Evolutionary conservation across 1,284 basidiomycete species (phyloP).

Genomic region (Austroboletus olivaceoglutinosus): DNA sequence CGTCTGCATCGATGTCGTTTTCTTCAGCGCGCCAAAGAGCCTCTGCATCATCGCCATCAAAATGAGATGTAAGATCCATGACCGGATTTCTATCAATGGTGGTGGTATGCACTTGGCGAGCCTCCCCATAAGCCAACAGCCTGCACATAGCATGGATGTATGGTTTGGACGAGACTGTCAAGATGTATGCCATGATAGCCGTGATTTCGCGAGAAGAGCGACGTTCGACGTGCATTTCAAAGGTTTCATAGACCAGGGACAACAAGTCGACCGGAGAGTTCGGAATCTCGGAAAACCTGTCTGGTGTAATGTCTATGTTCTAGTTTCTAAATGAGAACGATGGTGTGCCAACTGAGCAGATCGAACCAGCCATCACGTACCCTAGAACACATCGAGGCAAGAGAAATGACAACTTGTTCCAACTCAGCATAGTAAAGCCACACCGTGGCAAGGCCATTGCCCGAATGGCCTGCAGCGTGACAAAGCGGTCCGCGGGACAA

Average conservation of each 20-base stretch:
- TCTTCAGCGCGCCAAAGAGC: conserved; percentile 41
- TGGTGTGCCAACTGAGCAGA: background rate
- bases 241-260: conserved; percentile 52
- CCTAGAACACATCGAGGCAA: conserved; percentile 54
- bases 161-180: conserved; percentile 57
- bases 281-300: conserved; percentile 44
- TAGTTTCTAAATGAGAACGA: conserved; percentile 25
- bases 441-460: conserved; percentile 41
- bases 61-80: conserved; percentile 29
- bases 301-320: conserved; percentile 40
- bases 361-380: conserved; percentile 39
- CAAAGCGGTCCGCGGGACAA: conserved; percentile 41
- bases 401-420: conserved; percentile 48
- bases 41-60: conserved; percentile 36
- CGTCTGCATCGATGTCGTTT: conserved; percentile 35
- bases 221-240: conserved; percentile 50
- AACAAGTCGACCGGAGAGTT: conserved; percentile 48
- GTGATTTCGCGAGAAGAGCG: conserved; percentile 45
- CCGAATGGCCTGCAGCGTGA: conserved; percentile 15
- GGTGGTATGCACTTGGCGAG: conserved; percentile 26
- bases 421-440: conserved; percentile 53
- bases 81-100: conserved; percentile 14
- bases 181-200: conserved; percentile 60
- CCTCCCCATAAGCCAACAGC: conserved; percentile 55
- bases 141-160: conserved; percentile 56